phyloP scores from a whole-genome alignment of 2,329 filamentous ascomycete species.

The Aspergillus jensenii region DNA sequence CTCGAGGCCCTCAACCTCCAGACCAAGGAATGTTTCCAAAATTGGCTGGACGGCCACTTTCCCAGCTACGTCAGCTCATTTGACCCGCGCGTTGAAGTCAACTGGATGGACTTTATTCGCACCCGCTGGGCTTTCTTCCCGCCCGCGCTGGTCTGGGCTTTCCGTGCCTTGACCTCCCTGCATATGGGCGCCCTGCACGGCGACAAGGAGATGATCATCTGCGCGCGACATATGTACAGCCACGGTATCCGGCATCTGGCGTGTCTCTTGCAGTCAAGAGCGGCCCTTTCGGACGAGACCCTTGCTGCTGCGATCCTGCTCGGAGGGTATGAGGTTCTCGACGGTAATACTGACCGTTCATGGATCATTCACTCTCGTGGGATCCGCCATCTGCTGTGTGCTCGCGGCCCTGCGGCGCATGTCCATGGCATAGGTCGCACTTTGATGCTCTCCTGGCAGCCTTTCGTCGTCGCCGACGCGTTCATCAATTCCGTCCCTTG shows the following conservation, averaged over 20 bases:
- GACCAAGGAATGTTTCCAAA: constrained; percentile 9
- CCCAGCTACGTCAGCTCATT: neutral
- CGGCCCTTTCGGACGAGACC: constrained; percentile 10
- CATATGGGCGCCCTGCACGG: constrained; percentile 5
- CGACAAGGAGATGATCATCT: neutral
- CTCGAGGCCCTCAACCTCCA: constrained; percentile 7
- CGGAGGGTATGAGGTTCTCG: constrained; percentile 14
- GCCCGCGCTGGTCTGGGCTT: constrained; percentile 9
- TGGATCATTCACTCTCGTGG: constrained; percentile 13
- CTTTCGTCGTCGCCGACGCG: constrained; percentile 9
- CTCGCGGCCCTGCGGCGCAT: constrained; percentile 12
- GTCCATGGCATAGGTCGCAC: constrained; percentile 12
- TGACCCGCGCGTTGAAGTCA: neutral
- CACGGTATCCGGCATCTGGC: constrained; percentile 7
- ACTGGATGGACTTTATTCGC: constrained; percentile 17
- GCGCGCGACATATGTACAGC: constrained; percentile 14
- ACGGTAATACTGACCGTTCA: constrained; percentile 7
- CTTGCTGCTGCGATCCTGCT: constrained; percentile 12
- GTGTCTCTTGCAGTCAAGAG: neutral
- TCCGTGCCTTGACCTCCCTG: constrained; percentile 13
- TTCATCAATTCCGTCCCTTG: constrained; percentile 6
- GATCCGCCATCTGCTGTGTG: constrained; percentile 9
- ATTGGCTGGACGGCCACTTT: constrained; percentile 10
- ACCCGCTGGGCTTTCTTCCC: neutral
- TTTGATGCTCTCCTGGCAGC: constrained; percentile 9